A percentile compares a stretch with the other conserved stretches of the same genome.
Conservation (phyloP, 768 basidiomycete genomes). For the Tricholomella constricta region DNA sequence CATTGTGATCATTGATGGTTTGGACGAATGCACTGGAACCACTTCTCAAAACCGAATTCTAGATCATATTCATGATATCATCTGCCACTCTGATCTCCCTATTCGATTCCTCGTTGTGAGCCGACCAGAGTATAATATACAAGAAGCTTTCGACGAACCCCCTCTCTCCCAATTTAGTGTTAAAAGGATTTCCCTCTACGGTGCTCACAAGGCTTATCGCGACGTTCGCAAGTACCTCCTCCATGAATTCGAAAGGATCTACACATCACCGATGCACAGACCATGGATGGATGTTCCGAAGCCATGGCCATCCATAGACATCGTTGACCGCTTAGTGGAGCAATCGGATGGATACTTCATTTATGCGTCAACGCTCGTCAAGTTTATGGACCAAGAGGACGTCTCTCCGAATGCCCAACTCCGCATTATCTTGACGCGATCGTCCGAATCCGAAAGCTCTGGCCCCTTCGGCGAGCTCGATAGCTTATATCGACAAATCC, state of each 20-base stretch:
- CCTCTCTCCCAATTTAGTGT: not conserved
- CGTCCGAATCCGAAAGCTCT: not conserved
- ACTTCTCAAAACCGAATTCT: not conserved
- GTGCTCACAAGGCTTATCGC: not conserved
- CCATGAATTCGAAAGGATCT: constrained; percentile 1
- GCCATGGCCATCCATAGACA: constrained; percentile 6
- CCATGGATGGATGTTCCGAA: not conserved
- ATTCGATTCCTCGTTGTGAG: constrained; percentile 9
- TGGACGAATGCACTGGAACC: not conserved
- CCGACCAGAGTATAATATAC: constrained; percentile 5
- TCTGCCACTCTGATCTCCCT: not conserved
- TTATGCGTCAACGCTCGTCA: constrained; percentile 9
- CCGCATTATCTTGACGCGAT: not conserved
- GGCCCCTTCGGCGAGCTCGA: not conserved
- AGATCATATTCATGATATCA: not conserved
- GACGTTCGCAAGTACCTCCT: constrained; percentile 6
- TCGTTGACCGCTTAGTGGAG: not conserved
- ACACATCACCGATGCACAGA: not conserved
- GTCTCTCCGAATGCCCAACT: not conserved
- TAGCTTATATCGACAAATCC: not conserved
- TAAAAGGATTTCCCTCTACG: not conserved
- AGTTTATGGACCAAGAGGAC: constrained; percentile 3
- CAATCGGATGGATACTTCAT: constrained; percentile 12
- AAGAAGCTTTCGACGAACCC: not conserved
- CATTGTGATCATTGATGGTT: not conserved